Base-by-base conservation (phyloP, 495 filamentous ascomycete genomes). In the Penicillium arizonense region DNA sequence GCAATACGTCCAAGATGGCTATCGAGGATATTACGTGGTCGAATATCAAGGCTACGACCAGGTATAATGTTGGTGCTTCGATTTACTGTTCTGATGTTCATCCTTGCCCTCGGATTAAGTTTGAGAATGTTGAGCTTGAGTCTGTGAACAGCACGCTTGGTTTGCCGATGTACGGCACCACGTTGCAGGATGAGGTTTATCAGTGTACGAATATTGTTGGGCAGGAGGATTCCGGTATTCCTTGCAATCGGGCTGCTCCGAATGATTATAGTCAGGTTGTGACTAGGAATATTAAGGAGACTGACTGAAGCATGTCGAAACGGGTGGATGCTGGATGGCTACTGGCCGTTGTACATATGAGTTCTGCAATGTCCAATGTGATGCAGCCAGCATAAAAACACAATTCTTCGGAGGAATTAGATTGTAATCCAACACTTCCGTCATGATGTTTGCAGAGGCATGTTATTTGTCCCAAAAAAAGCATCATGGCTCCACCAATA, bases 21-120 rank as follows among this genome's bases (percentile, higher is more conserved):
- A 78, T 81, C 50, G 54, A 60, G 21, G 72, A 81, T 57, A 67
- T 85, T 40, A 72, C 64, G 28, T 85, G 77, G 76, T 68, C 76
- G 47, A 83, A 85, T 58, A 77, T 83, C 52, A 77, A 72, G 2
- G 81, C 80, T 5, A 84, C 80, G 3, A 69, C 71, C 28, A 60
- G 72, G 28, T 82, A 78, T 56, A 82, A 83, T 56, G 74, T 82
- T 21, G 80, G 72, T 1, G 70, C 72, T 12, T 80, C 74, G 5
- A 78, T 85, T 13, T 77, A 83, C 61, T 83, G 80, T 65, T 71
- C 67, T 13, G 59, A 67, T 23, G 56, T 67, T 0, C 73, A 71
- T 18, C 80, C 77, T 5, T 82, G 80, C 54, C 69, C 59, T 1
- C 71, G 50, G 64, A 71, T 77, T 48, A 69, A 64, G 36, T 84